Evolutionary conservation across 1,139 yeast genomes (phyloP), one percentile per base, ranked within the genome.

Genomic region (Zhuliangozyma parablackwelliae): DNA sequence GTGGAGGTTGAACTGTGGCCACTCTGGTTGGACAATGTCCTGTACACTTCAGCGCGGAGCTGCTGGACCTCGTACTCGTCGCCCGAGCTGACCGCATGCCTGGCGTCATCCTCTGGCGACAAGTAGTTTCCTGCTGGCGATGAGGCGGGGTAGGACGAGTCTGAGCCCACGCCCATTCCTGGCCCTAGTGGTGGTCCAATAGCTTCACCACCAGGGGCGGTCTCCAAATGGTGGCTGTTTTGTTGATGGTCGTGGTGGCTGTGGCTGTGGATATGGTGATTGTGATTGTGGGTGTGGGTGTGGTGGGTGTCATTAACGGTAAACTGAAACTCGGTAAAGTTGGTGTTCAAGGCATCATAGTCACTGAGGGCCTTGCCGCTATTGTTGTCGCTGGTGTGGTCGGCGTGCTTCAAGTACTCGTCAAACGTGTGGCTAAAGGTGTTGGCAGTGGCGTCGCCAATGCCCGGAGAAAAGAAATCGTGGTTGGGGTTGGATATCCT

Each of bases 21-120:
- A 39, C 65, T 59, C 25, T 58, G 64, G 32, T 50, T 53, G 6
- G 68, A 61, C 29, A 26, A n/a, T 7, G 38, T 28, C 30, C 31
- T 38, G 9, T 32, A 32, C 26, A 43, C 26, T n/a, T n/a, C n/a
- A 2, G 13, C n/a, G 3, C 37, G 36, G 10, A 34, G 21, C 4
- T 25, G 11, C n/a, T 33, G 35, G 3, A 20, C 11, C 26, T 36
- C 40, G 12, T 31, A 33, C 8, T 36, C 42, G 7, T 37, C 38
- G 6, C 33, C 40, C 20, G n/a, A 27, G 13, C 29, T 13, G 6
- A 23, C 24, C 5, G n/a, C 25, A 16, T 23, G 20, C 12, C 13
- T 16, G 7, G 21, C 26, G 16, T 26, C 38, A 27, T 40, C 32
- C 21, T 37, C 36, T 1, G 33, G 36, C 8, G 43, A 35, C 9